Base-by-base conservation (phyloP, 148 eudicot genomes). In the Mesembryanthemum crystallinum region DNA sequence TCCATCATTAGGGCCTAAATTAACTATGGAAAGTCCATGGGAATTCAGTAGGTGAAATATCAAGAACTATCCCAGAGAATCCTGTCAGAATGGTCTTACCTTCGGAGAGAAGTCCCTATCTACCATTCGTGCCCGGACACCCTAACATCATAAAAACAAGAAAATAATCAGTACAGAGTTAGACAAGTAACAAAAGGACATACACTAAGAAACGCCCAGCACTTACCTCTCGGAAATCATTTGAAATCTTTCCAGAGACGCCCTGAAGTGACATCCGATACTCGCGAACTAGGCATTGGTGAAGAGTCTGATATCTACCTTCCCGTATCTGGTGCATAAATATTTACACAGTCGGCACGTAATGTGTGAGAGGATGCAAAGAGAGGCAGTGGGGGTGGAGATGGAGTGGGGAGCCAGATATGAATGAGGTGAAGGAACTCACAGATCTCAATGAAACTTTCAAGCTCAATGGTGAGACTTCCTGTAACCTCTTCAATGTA, bases 371-470 rank as follows among this genome's bases (percentile, higher is more conserved):
- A 64, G 32, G 60, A 59, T n/a, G 47, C 12, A 28, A 43, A 37
- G 27, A 66, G 18, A 10, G 0, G 24, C 32, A 61, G 4, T 68
- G 9, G n/a, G 42, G 23, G 66, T 45, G 18, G 72, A 23, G 20
- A 45, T 67, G 23, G 30, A 15, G 42, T 35, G 49, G 7, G 12
- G 64, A 15, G 39, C n/a, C 18, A 21, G 11, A 57, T 18, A 57
- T 57, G 27, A 57, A 23, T n/a, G 21, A 42, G 39, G 1, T 28
- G 20, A 23, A 73, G 73, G 74, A 14, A 91, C 97, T 84, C 66
- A 94, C 98, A 32, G 97, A 88, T 91, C 88, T 81, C 77, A 94
- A 82, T 65, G 98, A 76, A 80, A 91, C 90, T 80, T 94, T 94
- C 87, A 94, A 88, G 87, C 98, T 87, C 85, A 91, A 85, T 17